phyloP scores from a whole-genome alignment of 1,284 basidiomycete species.

The Schizopora paradoxa region DNA sequence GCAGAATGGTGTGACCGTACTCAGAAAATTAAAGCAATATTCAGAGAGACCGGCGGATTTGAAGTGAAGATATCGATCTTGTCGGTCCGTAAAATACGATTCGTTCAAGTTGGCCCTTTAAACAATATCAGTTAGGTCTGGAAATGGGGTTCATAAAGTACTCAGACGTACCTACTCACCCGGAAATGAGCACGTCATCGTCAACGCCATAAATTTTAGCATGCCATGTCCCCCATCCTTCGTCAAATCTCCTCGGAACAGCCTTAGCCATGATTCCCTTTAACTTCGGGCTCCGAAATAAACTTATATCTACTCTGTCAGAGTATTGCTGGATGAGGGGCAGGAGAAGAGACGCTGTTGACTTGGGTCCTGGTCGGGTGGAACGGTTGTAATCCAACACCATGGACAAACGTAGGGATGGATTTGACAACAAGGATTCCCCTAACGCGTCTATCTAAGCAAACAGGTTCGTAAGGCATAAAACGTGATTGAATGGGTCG shows the following conservation, averaged over 20 bases:
- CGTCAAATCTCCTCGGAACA: slow-evolving; percentile 91
- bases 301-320: slow-evolving; percentile 68
- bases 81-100: slow-evolving; percentile 93
- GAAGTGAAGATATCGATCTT: slow-evolving; percentile 91
- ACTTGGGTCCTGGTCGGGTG: slow-evolving; percentile 75
- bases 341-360: slow-evolving; percentile 70
- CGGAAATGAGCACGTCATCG: slow-evolving; percentile 87
- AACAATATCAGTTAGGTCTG: too few species aligned
- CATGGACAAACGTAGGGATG: slow-evolving; percentile 64
- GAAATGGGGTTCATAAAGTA: slow-evolving; percentile 9
- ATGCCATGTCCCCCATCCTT: slow-evolving; percentile 99
- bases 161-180: slow-evolving; percentile 50
- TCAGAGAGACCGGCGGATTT: slow-evolving; percentile 53
- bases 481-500: slow-evolving; percentile 7
- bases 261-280: slow-evolving; percentile 68
- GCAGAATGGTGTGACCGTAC: slow-evolving; percentile 68
- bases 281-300: slow-evolving; percentile 86
- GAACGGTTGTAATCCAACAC: slow-evolving; percentile 89
- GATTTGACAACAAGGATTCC: slow-evolving; percentile 53
- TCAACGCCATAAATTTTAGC: slow-evolving; percentile 95
- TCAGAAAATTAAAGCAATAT: slow-evolving; percentile 81
- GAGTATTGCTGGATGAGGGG: slow-evolving; percentile 72
- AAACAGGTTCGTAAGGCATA: slow-evolving; percentile 5
- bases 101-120: slow-evolving; percentile 95
- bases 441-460: slow-evolving; percentile 66